A percentile compares a stretch with the other conserved stretches of the same genome.
phyloP scores from a whole-genome alignment of 2,329 filamentous ascomycete species.

The Cladophialophora immunda region DNA sequence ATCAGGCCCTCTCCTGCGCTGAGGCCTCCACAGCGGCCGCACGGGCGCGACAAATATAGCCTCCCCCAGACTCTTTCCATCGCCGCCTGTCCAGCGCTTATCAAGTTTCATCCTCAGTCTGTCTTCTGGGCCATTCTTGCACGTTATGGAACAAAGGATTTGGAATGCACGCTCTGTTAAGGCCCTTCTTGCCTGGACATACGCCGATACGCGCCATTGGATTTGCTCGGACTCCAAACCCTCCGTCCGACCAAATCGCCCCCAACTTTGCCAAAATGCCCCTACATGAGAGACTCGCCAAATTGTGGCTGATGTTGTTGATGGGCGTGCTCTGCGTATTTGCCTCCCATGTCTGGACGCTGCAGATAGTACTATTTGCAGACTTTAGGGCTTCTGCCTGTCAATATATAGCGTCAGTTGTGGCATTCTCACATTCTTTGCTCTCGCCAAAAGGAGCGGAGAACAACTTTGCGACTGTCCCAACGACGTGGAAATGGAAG shows the following conservation, averaged over 20 bases:
- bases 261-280: neutral
- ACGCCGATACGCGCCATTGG: neutral
- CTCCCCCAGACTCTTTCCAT: conserved; percentile 1
- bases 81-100: neutral
- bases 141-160: neutral
- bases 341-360: conserved; percentile 2
- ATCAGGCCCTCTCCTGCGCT: conserved; percentile 3
- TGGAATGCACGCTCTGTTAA: neutral
- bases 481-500: conserved; percentile 1
- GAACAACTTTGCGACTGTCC: neutral
- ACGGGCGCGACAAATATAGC: neutral
- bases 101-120: neutral
- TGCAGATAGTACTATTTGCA: conserved; percentile 6
- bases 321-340: neutral
- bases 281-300: conserved; percentile 8
- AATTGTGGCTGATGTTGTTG: conserved; percentile 17
- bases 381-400: neutral
- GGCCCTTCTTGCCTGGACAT: neutral
- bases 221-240: neutral
- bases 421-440: neutral
- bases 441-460: neutral
- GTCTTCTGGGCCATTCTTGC: neutral
- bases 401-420: conserved; percentile 16
- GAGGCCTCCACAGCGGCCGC: neutral
- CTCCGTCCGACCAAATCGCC: neutral